Evolutionary conservation across 176 grass and related monocot species (phyloP), one percentile per base, ranked within the genome.

Genomic region (Oropetium thomaeum): DNA sequence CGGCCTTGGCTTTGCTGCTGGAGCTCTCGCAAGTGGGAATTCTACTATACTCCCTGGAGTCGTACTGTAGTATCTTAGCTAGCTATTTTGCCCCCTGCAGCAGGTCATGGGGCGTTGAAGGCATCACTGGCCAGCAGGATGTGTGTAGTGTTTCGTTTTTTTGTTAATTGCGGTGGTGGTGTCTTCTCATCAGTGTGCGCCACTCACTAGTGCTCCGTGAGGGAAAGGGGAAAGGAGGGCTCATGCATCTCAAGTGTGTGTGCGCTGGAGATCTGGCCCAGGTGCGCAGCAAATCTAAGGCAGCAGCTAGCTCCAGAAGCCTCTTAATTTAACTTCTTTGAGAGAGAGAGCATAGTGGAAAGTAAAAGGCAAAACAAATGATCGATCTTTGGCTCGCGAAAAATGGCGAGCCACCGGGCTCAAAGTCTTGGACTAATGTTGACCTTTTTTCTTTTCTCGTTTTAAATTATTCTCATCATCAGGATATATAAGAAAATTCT

Each of bases 141-240:
- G n/a, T n/a, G n/a, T n/a, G n/a, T n/a, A n/a, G n/a, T 68, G 62
- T 34, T 28, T 1, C n/a, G n/a, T n/a, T 62, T n/a, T 48, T 48
- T 48, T 60, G 62, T 32, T 34, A n/a, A 62, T n/a, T 52, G 8
- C 40, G 37, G n/a, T n/a, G n/a, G 68, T 79, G 83, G 67, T 74
- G 82, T 82, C 87, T 57, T 86, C 75, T 85, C 73, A 69, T 85
- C 73, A 69, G 32, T 76, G 65, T 39, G 74, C 45, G 67, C 59
- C 85, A 61, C 74, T 68, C 73, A 20, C 29, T 48, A 58, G 83
- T 66, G 59, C 82, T 72, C 8, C 37, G 49, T 58, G 51, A 62
- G 31, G 12, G 47, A 30, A 53, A 30, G 51, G 47, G 31, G 12
- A 34, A 30, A 53, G 45, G 16, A n/a, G 44, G 3, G 15, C 4